phyloP scores from a whole-genome alignment of 2,329 filamentous ascomycete genomes.

The Monosporascus sp. region DNA sequence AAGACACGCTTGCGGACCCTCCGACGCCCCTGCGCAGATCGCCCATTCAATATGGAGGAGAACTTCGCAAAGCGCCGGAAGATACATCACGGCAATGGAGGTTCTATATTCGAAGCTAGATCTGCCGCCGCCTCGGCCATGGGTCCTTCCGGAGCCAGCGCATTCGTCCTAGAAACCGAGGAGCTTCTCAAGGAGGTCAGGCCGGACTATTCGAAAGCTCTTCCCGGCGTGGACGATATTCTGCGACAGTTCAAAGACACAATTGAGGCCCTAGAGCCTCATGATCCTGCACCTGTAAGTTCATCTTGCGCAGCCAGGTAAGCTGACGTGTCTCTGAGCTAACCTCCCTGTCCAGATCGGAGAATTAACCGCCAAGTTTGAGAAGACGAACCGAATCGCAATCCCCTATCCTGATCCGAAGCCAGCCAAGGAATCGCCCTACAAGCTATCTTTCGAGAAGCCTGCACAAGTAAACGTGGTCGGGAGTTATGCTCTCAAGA shows the following conservation, averaged over 20 bases:
- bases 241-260: slow-evolving; percentile 47
- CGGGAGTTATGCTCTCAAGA: slow-evolving; percentile 78
- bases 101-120: slow-evolving; percentile 33
- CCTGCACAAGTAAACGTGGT: slow-evolving; percentile 79
- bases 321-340: not conserved
- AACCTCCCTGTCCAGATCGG: slow-evolving; percentile 44
- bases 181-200: slow-evolving; percentile 52
- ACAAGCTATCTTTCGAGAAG: slow-evolving; percentile 72
- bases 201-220: slow-evolving; percentile 44
- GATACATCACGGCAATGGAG: slow-evolving; percentile 32
- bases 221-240: slow-evolving; percentile 43
- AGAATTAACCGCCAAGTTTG: slow-evolving; percentile 62
- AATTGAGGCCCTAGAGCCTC: slow-evolving; percentile 45
- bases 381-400: slow-evolving; percentile 61
- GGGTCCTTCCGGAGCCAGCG: slow-evolving; percentile 35
- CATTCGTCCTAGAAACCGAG: slow-evolving; percentile 54
- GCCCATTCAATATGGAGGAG: slow-evolving; percentile 34
- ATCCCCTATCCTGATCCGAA: slow-evolving; percentile 82
- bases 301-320: not conserved
- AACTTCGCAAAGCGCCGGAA: slow-evolving; percentile 43
- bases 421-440: slow-evolving; percentile 69
- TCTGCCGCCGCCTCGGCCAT: slow-evolving; percentile 36
- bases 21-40: too few relatives aligned
- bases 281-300: slow-evolving; percentile 46
- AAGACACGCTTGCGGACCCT: too few relatives aligned